These are phyloP conservation scores for Tulasnella sp. DNA, from an alignment of 768 basidiomycete genomes.

Conservation along the genomic window DNA sequence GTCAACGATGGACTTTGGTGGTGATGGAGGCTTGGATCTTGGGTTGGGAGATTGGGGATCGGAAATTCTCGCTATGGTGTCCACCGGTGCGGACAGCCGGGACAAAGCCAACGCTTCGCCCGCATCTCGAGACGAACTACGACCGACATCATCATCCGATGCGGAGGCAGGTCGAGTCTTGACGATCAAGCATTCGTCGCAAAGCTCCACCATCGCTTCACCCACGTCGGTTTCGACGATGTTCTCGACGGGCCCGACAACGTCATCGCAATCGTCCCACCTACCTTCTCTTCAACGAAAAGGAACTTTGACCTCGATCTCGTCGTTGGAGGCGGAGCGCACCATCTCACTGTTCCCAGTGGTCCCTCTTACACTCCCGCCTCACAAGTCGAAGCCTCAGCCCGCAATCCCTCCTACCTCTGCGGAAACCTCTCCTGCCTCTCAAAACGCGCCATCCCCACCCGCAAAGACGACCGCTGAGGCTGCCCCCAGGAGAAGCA, in stretches of 20 bases:
- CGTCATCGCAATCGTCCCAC: no score
- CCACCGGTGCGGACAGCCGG: neutral
- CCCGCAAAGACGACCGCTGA: neutral
- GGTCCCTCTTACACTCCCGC: neutral
- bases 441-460: neutral
- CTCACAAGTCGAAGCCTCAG: neutral
- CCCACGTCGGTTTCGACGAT: constrained; percentile 15
- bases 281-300: no score
- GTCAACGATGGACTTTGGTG: neutral
- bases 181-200: constrained; percentile 14
- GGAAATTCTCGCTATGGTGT: constrained; percentile 2
- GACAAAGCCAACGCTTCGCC: neutral
- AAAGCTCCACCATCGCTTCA: constrained; percentile 5
- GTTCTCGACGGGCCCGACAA: neutral
- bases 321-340: neutral
- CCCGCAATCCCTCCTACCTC: neutral
- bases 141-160: neutral
- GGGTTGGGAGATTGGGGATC: constrained; percentile 27
- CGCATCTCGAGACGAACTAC: neutral
- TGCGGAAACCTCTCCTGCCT: neutral
- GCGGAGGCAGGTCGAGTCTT: neutral
- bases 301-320: no score
- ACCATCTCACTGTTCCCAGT: neutral
- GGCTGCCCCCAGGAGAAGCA: neutral
- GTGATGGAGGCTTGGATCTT: constrained; percentile 1